Evolutionary conservation across 2,329 filamentous ascomycete genomes (phyloP).

Genomic region (Paraphoma chrysanthemicola): DNA sequence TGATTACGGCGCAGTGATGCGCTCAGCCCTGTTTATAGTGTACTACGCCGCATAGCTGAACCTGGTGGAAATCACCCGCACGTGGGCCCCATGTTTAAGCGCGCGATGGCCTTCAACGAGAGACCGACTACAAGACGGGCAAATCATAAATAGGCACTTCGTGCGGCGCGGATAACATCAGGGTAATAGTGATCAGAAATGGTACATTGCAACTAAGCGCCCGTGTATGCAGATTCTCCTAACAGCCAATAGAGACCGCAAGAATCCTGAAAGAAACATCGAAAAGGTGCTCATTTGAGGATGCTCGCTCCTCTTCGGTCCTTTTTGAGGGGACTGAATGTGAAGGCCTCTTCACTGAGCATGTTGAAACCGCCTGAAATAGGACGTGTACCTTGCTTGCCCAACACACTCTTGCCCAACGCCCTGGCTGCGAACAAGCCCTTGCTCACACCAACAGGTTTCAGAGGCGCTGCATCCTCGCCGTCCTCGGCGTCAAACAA

Average conservation of each 20-base stretch:
- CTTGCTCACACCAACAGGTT: conserved; percentile 42
- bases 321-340: conserved; percentile 51
- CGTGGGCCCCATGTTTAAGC: conserved; percentile 3
- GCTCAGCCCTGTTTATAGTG: conserved; percentile 4
- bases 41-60: conserved; percentile 1
- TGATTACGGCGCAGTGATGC: background rate
- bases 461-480: conserved; percentile 40
- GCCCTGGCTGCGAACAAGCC: conserved; percentile 48
- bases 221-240: too few species aligned
- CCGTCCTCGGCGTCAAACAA: conserved; percentile 64
- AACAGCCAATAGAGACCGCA: background rate
- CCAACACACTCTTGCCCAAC: conserved; percentile 42
- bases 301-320: conserved; percentile 41
- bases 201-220: background rate
- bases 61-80: background rate
- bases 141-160: background rate
- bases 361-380: conserved; percentile 45
- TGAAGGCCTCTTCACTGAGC: conserved; percentile 48
- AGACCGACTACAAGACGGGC: background rate
- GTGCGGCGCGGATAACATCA: background rate
- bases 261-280: background rate
- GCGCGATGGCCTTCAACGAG: background rate
- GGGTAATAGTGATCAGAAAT: background rate
- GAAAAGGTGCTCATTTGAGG: conserved; percentile 22
- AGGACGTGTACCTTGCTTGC: conserved; percentile 33